Conservation (phyloP, 2,329 filamentous ascomycete genomes). For the Penicillium sp. region DNA sequence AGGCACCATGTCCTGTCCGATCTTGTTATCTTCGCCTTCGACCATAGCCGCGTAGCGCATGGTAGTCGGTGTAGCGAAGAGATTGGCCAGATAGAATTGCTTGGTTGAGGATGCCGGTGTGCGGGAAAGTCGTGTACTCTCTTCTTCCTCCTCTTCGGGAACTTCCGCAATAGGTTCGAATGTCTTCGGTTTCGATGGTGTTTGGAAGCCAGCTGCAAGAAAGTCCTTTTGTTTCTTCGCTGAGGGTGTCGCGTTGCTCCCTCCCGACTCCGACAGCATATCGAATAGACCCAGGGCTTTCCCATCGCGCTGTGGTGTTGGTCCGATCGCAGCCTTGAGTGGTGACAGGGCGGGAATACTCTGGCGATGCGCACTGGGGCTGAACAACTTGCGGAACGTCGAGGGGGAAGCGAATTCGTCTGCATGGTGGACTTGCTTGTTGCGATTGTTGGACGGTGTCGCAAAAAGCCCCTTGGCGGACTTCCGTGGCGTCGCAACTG, state of each 20-base stretch:
- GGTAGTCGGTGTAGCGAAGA: conserved; percentile 50
- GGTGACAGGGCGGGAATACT: conserved; percentile 34
- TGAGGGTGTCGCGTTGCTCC: conserved; percentile 39
- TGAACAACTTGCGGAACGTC: conserved; percentile 40
- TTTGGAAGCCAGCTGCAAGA: conserved; percentile 34
- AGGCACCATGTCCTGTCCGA: conserved; percentile 8
- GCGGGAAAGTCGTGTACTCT: conserved; percentile 29
- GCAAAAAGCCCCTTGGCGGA: conserved; percentile 31
- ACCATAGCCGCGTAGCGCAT: conserved; percentile 46
- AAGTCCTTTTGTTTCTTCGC: conserved; percentile 31
- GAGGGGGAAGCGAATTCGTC: conserved; percentile 51
- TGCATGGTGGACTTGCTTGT: conserved; percentile 38
- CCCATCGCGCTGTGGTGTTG: conserved; percentile 53
- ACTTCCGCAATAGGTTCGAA: conserved; percentile 35
- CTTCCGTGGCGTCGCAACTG: conserved; percentile 41
- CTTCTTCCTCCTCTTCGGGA: conserved; percentile 32
- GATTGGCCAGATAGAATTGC: conserved; percentile 47
- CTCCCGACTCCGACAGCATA: conserved; percentile 46
- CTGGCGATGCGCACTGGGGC: conserved; percentile 36
- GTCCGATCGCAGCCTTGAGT: conserved; percentile 47
- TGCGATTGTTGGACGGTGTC: conserved; percentile 35
- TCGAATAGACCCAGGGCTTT: conserved; percentile 52
- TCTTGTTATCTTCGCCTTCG: conserved; percentile 32
- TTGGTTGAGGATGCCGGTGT: conserved; percentile 49
- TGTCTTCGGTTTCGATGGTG: conserved; percentile 38